Base-by-base conservation (phyloP, 1,284 basidiomycete genomes). In the Wolfiporia cocos region DNA sequence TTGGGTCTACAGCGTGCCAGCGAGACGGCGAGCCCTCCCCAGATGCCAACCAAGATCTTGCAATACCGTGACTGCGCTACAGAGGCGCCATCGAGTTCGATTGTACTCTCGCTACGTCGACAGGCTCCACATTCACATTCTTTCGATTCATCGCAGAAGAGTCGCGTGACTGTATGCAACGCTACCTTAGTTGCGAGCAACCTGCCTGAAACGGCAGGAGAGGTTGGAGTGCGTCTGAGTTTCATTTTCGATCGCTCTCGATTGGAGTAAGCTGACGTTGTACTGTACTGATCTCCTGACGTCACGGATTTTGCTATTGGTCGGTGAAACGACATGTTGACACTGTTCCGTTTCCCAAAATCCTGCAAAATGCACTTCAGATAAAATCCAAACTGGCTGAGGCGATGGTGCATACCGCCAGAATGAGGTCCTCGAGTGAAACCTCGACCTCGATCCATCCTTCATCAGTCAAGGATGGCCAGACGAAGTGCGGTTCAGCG, bases 371-470 rank as follows among this genome's bases (percentile, higher is more conserved):
- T n/a, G n/a, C n/a, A n/a, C n/a, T 20, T 29, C n/a, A 32, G 21
- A 39, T 54, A 39, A 46, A 47, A 48, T 33, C 50, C 30, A 40
- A 10, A n/a, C n/a, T n/a, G 36, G 21, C 22, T 14, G n/a, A n/a
- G n/a, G 26, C 18, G 18, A 36, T 10, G 32, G n/a, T 24, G 63
- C 77, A 47, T 56, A 85, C 84, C 49, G 86, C 86, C 39, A 95
- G 70, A 58, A 95, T 94, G 37, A 95, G 78, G 52, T 95, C 92
- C 63, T 91, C 94, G 70, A 99, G 84, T 2, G 95, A 94, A 34
- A 98, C 90, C 70, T 99, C 96, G 34, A 98, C 96, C 68, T 96
- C 94, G 70, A 99, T 97, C 96, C 96, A 99, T 55, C 96, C 94
- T 53, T 98, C 93, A 57, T 99, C 95, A 20, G 73, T 73, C 39